These are phyloP conservation scores for Chlorencoelia australis DNA, from an alignment of 2,329 filamentous ascomycete species.

Conservation along the genomic window DNA sequence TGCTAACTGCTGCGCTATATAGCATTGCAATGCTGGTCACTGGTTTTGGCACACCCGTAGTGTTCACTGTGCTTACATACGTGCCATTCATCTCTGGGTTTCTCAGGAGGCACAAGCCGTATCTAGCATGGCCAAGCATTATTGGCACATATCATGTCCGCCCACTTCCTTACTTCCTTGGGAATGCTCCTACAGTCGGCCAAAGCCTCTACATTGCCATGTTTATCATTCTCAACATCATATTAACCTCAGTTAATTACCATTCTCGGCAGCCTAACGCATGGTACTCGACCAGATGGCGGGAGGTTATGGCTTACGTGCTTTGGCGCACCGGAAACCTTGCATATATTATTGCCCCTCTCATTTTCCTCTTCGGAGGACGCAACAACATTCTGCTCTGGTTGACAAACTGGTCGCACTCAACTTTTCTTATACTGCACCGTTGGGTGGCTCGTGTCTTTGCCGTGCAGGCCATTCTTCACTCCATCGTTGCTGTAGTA, in stretches of 20 bases:
- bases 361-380: constrained; percentile 8
- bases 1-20: not conserved
- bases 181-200: not conserved
- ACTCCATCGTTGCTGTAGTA: constrained; percentile 33
- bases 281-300: constrained; percentile 3
- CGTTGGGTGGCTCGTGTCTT: constrained; percentile 37
- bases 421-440: constrained; percentile 38
- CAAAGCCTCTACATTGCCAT: constrained; percentile 5
- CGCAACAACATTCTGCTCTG: constrained; percentile 12
- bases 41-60: not conserved
- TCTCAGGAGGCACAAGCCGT: not conserved
- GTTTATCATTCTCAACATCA: constrained; percentile 8
- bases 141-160: not conserved
- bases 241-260: constrained; percentile 8
- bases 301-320: constrained; percentile 27
- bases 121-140: not conserved
- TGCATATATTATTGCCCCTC: constrained; percentile 3
- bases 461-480: constrained; percentile 35
- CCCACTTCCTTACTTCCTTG: not conserved
- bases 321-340: constrained; percentile 7
- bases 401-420: constrained; percentile 33
- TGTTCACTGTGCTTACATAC: not conserved
- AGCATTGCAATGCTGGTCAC: not conserved
- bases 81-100: not conserved
- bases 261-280: constrained; percentile 5